phyloP scores from a whole-genome alignment of 345 rosid species.

The Eutrema japonicum region DNA sequence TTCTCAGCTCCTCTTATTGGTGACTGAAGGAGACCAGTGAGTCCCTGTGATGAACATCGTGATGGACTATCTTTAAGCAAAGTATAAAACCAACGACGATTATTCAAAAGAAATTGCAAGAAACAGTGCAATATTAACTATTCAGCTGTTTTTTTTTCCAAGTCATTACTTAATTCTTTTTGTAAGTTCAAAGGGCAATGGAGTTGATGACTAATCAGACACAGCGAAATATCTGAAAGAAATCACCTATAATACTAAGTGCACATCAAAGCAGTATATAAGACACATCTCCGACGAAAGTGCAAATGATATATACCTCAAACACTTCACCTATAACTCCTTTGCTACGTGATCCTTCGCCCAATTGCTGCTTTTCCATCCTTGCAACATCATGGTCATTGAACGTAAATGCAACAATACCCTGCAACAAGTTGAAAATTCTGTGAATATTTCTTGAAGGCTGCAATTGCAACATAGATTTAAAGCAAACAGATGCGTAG shows the following conservation, averaged over 20 bases:
- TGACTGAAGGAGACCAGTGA: conserved; percentile 91
- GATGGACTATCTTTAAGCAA: not conserved
- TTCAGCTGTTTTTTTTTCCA: not conserved
- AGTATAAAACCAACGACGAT: conserved; percentile 10
- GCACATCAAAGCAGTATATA: not conserved
- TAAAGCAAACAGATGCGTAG: conserved; percentile 29
- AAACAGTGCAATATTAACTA: not conserved
- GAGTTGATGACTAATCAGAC: conserved; percentile 8
- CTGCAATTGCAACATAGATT: conserved; percentile 5
- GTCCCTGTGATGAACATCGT: conserved; percentile 60
- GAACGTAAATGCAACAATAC: conserved; percentile 92
- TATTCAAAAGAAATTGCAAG: conserved; percentile 13
- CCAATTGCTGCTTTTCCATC: conserved; percentile 73
- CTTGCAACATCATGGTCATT: conserved; percentile 86
- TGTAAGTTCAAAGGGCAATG: conserved; percentile 18
- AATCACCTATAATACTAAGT: conserved; percentile 1
- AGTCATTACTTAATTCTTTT: conserved; percentile 8
- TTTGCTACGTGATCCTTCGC: conserved; percentile 76
- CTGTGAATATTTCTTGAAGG: conserved; percentile 26
- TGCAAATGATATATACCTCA: conserved; percentile 61
- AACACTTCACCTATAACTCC: conserved; percentile 93
- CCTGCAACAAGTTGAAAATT: conserved; percentile 52
- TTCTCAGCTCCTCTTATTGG: conserved; percentile 93
- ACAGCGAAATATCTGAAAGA: not conserved
- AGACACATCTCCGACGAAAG: not conserved